A percentile compares a stretch with the other conserved stretches of the same genome.
phyloP scores from a whole-genome alignment of 768 basidiomycete species.

The Naganishia kalamii region DNA sequence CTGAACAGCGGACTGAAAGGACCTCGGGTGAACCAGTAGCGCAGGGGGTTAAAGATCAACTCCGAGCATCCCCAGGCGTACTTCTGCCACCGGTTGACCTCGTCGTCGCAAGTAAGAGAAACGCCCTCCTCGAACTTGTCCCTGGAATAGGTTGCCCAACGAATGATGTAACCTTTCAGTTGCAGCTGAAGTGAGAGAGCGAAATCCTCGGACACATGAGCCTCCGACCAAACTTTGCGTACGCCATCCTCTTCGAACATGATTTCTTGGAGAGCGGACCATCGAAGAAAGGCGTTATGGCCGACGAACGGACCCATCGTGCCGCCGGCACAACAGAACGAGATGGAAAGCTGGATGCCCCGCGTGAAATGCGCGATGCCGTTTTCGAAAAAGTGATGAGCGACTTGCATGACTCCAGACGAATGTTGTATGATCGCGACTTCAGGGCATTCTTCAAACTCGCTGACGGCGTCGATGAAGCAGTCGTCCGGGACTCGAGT shows the following conservation, averaged over 20 bases:
- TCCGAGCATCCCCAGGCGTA: constrained; percentile 46
- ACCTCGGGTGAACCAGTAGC: constrained; percentile 57
- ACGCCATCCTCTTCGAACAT: constrained; percentile 65
- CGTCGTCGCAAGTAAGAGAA: constrained; percentile 67
- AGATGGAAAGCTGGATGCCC: constrained; percentile 59
- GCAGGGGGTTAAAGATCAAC: constrained; percentile 70
- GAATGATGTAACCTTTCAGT: constrained; percentile 35
- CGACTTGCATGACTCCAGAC: background rate
- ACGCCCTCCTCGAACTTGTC: constrained; percentile 49
- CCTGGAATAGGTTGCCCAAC: constrained; percentile 70
- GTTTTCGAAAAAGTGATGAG: background rate
- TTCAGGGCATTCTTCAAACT: constrained; percentile 63
- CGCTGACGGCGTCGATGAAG: constrained; percentile 79
- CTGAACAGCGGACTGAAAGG: constrained; percentile 60
- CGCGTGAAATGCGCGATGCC: constrained; percentile 67
- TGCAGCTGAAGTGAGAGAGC: constrained; percentile 59
- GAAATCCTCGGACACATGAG: constrained; percentile 75
- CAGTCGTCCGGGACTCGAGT: constrained; percentile 54
- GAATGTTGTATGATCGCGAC: constrained; percentile 56
- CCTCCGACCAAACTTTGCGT: constrained; percentile 74
- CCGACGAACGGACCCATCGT: constrained; percentile 43
- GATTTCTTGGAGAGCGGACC: constrained; percentile 75
- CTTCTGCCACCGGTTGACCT: constrained; percentile 88
- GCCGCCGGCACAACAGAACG: constrained; percentile 42
- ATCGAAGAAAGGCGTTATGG: no score